Base-by-base conservation (phyloP, 305 asterid genomes). In the Plantago lanceolata region DNA sequence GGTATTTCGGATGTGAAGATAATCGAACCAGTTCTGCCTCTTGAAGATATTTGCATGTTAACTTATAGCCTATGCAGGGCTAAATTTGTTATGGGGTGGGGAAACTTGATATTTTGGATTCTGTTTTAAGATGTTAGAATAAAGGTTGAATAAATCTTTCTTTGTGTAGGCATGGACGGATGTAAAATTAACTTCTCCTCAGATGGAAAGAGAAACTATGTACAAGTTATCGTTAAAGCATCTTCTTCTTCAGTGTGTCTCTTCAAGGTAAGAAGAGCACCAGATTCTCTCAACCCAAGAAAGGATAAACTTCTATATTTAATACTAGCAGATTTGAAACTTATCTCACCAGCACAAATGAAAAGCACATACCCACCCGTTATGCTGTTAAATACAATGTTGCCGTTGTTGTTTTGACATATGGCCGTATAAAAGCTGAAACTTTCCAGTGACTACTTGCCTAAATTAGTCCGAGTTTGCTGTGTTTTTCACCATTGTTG, bases 111-210 rank as follows among this genome's bases (percentile, higher is more conserved):
- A 18, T 14, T 71, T 53, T 31, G 19, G 44, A 48, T 59, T 48
- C 18, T 33, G 28, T 29, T 40, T 51, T 20, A 60, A 55, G 48
- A 33, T 61, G 54, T 28, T 59, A 53, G 60, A 50, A 44, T 31
- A 45, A 37, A 28, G 43, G 21, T 20, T 62, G 45, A 21, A 1
- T 0, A 33, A 33, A 5, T 5, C 8, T 33, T 7, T 33, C 11
- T 67, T 57, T n/a, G 51, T 83, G 73, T 71, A 93, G 99, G 81
- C 81, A 61, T 93, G 99, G 97, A 68, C 88, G 48, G 95, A 93
- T 78, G 90, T 93, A 72, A 90, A 93, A 75, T 74, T 93, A 81
- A 90, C 92, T 51, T 93, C 96, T 68, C 97, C 97, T 63, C 96
- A 93, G 79, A 93, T 93, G 99, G 82, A 67, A 51, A 82, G 97